These are phyloP conservation scores for Cryptosporidium xiaoi DNA, from an alignment of 169 alveolate species.

Conservation along the genomic window DNA sequence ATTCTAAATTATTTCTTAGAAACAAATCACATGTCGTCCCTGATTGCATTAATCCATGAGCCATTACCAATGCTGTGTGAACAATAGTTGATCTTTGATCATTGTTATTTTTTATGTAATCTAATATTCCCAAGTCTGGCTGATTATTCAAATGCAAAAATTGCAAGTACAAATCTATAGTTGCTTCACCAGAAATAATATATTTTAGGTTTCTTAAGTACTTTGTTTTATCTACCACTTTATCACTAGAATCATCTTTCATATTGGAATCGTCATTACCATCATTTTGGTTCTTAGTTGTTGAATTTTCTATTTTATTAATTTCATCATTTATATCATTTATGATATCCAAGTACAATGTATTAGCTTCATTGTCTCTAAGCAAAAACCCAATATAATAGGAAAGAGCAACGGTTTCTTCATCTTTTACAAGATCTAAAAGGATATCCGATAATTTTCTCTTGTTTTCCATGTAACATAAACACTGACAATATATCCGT, in stretches of 20 bases:
- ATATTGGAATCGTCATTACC: background rate
- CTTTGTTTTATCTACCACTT: background rate
- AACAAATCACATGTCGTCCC: slow-evolving; percentile 96
- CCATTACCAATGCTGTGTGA: slow-evolving; percentile 92
- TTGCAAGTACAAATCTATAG: slow-evolving; percentile 85
- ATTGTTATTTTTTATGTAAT: slow-evolving; percentile 71
- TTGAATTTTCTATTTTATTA: background rate
- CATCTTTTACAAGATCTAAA: background rate
- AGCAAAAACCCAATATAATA: slow-evolving; percentile 34
- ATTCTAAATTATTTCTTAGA: slow-evolving; percentile 91
- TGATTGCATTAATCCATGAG: slow-evolving; percentile 92
- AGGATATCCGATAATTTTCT: background rate
- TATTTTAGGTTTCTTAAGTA: slow-evolving; percentile 64
- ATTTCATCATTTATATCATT: background rate
- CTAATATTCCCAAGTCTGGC: slow-evolving; percentile 88
- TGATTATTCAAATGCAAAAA: slow-evolving; percentile 90
- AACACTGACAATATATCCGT: slow-evolving; percentile 42
- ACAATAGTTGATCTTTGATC: slow-evolving; percentile 80
- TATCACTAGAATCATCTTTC: background rate
- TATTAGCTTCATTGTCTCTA: slow-evolving; percentile 1
- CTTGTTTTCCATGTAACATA: slow-evolving; percentile 13
- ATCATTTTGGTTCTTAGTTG: background rate
- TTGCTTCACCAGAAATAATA: slow-evolving; percentile 85
- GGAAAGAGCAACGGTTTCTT: slow-evolving; percentile 1
- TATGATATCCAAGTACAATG: background rate